Evolutionary conservation across 164 flowering plant genomes (phyloP), one percentile per base, ranked within the genome.

Genomic region (Magnolia kwangsiensis): DNA sequence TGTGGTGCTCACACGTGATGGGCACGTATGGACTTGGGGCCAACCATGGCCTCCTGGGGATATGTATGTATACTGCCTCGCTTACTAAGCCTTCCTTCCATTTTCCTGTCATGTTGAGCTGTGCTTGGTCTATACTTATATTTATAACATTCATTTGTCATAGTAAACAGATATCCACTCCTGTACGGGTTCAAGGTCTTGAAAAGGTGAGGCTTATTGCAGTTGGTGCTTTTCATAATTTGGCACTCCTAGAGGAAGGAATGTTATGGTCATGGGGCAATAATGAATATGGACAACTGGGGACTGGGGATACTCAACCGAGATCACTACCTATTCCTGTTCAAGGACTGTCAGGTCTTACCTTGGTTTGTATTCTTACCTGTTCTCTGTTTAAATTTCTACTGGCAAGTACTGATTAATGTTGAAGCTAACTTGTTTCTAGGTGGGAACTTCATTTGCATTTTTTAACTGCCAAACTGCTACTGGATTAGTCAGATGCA

Each of bases 1-100:
- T 79, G 99, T 94, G 63, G 98, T 94, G 74, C 99, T 96, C 75
- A 96, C 98, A 75, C 86, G 83, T 72, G 99, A 94, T 67, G 99
- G 99, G 71, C 94, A 92, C 79, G 98, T 96, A 51, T 96, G 99
- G 99, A 93, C 95, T 70, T 96, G 99, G 99, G 99, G 99, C 72
- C 99, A 96, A 79, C 99, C 99, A 74, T 96, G 99, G 98, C 99
- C 99, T 70, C 99, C 99, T 72, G 99, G 99, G 19, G 98, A 94
- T 87, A 96, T 96, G 99, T 96, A 87, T 68, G 65, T 66, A 20
- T 75, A 51, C 67, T n/a, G 18, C 37, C 65, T 78, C 49, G 49
- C 73, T 50, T 50, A n/a, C 21, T 67, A 13, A 20, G 23, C 49
- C 10, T 19, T 63, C 49, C 10, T 19, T 63, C 45, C 18, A 9